Evolutionary conservation across 192 early-diverging fungal genomes (phyloP), one percentile per base, ranked within the genome.

Genomic region (Coemansia sp.): DNA sequence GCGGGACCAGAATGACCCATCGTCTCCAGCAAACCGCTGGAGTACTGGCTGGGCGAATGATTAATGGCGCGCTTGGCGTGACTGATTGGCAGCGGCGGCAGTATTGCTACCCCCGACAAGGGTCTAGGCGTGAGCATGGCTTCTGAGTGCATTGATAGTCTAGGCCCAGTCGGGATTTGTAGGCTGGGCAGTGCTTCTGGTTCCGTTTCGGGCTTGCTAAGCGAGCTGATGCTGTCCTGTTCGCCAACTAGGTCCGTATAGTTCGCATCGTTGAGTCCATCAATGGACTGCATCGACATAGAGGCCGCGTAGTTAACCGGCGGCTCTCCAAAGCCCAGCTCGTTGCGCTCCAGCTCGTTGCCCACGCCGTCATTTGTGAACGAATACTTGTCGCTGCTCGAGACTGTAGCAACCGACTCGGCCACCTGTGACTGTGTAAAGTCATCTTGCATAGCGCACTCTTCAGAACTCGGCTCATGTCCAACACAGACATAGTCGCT

Each of bases 371-470:
- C 63, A 4, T 68, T 42, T 27, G 60, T 71, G 36, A 77, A 77
- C 41, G 74, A 73, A 46, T 77, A 79, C 27, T 68, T 72, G 27
- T 78, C 81, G 67, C 70, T 76, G 70, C 76, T 83, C 4, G 71
- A 68, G 1, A 46, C 57, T 0, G 74, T 70, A 1, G 66, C 45
- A 0, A 68, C 44, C 10, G 66, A 66, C 23, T 17, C 34, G 8
- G 64, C 64, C 41, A 45, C 29, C 11, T 23, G 34, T 11, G 44
- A 44, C 36, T 7, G 3, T 25, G 11, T 34, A 31, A 14, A 5
- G 14, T 15, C 45, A 5, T 51, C 45, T 19, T 4, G 57, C 32
- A 4, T 58, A 31, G 9, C 53, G 11, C 19, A 25, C 8, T 62
- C 64, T 15, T 45, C 44, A 31, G 14, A 48, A 19, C 59, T 38